Base-by-base conservation (phyloP, 768 basidiomycete genomes). In the Suillus brevipes region DNA sequence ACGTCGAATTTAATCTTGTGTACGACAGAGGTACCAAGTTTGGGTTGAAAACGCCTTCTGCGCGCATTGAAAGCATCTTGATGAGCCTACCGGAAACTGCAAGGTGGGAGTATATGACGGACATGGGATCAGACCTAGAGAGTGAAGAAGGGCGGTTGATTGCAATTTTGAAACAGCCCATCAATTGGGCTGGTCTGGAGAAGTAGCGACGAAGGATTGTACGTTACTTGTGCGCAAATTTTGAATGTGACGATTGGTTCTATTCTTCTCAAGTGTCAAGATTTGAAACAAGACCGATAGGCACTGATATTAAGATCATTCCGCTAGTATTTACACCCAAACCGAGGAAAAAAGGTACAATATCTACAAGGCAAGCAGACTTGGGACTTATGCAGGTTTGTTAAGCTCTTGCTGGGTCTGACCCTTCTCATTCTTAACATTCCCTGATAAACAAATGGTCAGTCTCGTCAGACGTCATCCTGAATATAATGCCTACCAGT, bases 1-100 rank as follows among this genome's bases (percentile, higher is more conserved):
- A 98, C 73, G 97, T 97, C 60, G 97, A 99, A 76, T 99, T 95
- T 79, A 95, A 95, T 75, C 76, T 96, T 67, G 87, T 95, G 13
- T 87, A 89, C 68, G 94, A 95, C 71, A 82, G 94, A 53, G 94
- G 94, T 1, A 95, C 94, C 28, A 94, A 91, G 73, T 96, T 94
- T 69, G 93, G 92, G 8, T 78, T 94, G 66, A 86, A 85, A 78
- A 92, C 91, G 3, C 94, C 93, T 34, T 91, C 92, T 25, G 91
- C 93, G 12, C 81, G 94, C 68, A 89, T 95, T 23, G 94, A 96
- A 80, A 93, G 92, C 74, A 93, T 95, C 64, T 75, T 95, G 45
- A 95, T 95, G 93, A 93, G 89, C 75, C 77, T 96, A 61, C 94
- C 94, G 0, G 89, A 94, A 77, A 90, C 87, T 6, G 92, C 91